Base-by-base conservation (phyloP, 1,284 basidiomycete species). In the Chiua sp. region DNA sequence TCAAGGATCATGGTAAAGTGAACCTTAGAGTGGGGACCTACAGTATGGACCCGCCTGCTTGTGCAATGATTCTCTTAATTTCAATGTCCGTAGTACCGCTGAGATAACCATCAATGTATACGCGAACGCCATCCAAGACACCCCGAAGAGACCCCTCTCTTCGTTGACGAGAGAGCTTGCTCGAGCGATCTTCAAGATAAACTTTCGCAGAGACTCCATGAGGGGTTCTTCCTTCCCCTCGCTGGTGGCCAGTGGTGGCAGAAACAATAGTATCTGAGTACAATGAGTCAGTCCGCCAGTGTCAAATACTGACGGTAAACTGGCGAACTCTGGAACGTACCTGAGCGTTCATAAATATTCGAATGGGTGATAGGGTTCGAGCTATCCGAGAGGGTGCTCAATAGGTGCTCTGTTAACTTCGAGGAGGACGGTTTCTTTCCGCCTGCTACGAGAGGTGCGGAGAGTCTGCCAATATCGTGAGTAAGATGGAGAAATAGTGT, bases 311-410 rank as follows among this genome's bases (percentile, higher is more conserved):
- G 30, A 32, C 30, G 30, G 30, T 23, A 51, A 28, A 59, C 11
- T 48, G 7, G 37, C 20, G 46, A 39, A 47, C 47, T n/a, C 18
- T 20, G 16, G 20, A 26, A 7, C 75, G 48, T 57, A 86, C 89
- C 87, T 70, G 87, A 79, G 59, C 87, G 82, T 42, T 83, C 75
- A 55, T 76, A 78, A 53, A 87, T 82, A 66, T 89, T 83, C 1
- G 87, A 89, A 65, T 90, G 85, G 2, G 88, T 90, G 54, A 92
- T 89, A 3, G 90, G 90, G 68, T 92, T 92, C 7, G 81, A 80
- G 60, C 81, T 75, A 59, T 88, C 81, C 18, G 78, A 69, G 55
- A 92, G 77, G 0, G 85, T 89, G 42, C 73, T 79, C 54, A 92
- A 70, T 20, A 91, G 70, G 60, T 83, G 79, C 59, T 79, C 85